Conservation (phyloP, 768 basidiomycete genomes). For the Ramaria rubella region DNA sequence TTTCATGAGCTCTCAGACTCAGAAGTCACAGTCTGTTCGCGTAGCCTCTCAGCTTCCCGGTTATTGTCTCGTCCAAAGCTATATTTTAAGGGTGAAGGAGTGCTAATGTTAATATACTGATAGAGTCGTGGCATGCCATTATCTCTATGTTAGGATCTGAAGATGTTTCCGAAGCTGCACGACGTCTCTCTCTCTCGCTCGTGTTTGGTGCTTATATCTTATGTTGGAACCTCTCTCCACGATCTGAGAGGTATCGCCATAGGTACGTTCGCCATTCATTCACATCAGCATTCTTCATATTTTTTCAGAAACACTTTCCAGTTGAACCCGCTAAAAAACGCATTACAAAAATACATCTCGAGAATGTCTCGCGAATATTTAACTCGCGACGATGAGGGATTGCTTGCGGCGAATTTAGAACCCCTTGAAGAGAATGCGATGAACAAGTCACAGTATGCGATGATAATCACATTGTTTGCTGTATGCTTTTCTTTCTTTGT, state of each 20-base stretch:
- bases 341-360: not conserved
- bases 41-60: slow-evolving; percentile 69
- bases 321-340: not conserved
- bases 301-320: too few relatives aligned
- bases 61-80: slow-evolving; percentile 19
- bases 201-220: slow-evolving; percentile 52
- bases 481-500: slow-evolving; percentile 8
- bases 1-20: slow-evolving; percentile 10
- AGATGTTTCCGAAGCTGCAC: slow-evolving; percentile 51
- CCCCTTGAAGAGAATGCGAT: not conserved
- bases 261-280: too few relatives aligned
- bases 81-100: too few relatives aligned
- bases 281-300: too few relatives aligned
- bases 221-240: not conserved
- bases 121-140: slow-evolving; percentile 52
- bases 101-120: slow-evolving; percentile 11
- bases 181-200: slow-evolving; percentile 51
- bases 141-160: slow-evolving; percentile 40
- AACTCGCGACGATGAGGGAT: not conserved
- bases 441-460: slow-evolving; percentile 10
- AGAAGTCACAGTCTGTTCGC: slow-evolving; percentile 44
- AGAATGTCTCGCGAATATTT: not conserved
- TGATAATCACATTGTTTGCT: slow-evolving; percentile 17
- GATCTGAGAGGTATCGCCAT: not conserved
- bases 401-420: not conserved